Conservation (phyloP, 768 basidiomycete species). For the Auricularia cornea region DNA sequence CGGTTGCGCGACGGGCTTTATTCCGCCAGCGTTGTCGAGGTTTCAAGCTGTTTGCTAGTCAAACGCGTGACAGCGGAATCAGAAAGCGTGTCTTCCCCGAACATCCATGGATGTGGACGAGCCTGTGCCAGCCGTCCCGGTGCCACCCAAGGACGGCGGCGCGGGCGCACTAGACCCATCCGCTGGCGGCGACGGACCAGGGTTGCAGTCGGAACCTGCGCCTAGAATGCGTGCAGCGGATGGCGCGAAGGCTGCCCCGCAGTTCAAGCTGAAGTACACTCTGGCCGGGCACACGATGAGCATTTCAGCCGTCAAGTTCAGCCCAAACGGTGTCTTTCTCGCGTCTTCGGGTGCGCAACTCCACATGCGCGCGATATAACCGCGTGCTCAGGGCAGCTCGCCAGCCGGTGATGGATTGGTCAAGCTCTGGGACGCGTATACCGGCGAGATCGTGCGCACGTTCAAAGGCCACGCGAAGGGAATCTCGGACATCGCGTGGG, state of each 20-base stretch:
- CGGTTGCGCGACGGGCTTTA: no score
- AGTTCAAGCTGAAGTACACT: conserved; percentile 32
- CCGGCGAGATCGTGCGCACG: conserved; percentile 65
- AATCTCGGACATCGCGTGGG: conserved; percentile 88
- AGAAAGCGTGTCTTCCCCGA: neutral
- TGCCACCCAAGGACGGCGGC: no score
- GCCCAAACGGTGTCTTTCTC: conserved; percentile 70
- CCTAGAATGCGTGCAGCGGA: neutral
- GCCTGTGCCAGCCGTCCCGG: no score
- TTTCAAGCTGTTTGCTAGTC: no score
- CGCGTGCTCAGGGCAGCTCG: neutral
- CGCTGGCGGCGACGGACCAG: no score
- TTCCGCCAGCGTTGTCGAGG: no score
- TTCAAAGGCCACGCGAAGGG: conserved; percentile 70
- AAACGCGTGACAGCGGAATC: neutral
- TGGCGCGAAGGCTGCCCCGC: neutral
- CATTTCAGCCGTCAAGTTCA: conserved; percentile 83
- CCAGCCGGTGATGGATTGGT: conserved; percentile 78
- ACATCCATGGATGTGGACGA: no score
- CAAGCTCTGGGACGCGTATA: conserved; percentile 71
- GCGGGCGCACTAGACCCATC: neutral
- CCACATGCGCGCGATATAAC: neutral
- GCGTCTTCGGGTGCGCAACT: conserved; percentile 71
- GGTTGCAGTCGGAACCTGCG: no score
- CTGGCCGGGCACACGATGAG: conserved; percentile 77